Base-by-base conservation (phyloP, 1,284 basidiomycete species). In the Papiliotrema fonsecae region DNA sequence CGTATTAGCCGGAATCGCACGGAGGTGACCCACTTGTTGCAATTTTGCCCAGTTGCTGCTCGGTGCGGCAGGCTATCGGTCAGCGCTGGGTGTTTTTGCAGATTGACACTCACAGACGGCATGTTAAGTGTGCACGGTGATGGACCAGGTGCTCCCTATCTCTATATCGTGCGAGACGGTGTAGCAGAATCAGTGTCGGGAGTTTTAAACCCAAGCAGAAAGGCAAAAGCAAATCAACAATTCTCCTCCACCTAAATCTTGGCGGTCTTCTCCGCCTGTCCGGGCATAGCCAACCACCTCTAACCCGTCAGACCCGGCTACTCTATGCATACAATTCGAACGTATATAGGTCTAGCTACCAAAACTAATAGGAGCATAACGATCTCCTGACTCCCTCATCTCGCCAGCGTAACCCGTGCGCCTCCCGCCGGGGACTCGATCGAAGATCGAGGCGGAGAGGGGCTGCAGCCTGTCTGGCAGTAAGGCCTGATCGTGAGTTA, bases 41-140 rank as follows among this genome's bases (percentile, higher is more conserved):
- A 70, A 48, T 43, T 57, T 47, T 34, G 57, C 60, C 67, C 67
- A 70, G 45, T 70, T 70, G 41, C 65, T 62, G 42, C 65, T 56
- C 25, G 64, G 55, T 3, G 28, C 44, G 2, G 49, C 36, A 11
- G 35, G 18, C 26, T 49, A 45, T 32, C 22, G 37, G 37, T 31
- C 27, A 31, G 41, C 6, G 25, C 38, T 42, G 14, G 19, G n/a
- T 44, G 19, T 28, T 25, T 41, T 18, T 35, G 27, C 10, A 4
- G 4, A 9, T 27, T 6, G 11, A 6, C 3, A 9, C 22, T 38
- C 35, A 47, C 18, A 25, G 25, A 27, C 6, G 34, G 34, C 21
- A 38, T 35, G 25, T 25, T 47, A 26, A 45, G n/a, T n/a, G n/a
- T n/a, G n/a, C n/a, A n/a, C n/a, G n/a, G n/a, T n/a, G n/a, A n/a